Evolutionary conservation across 1,284 basidiomycete genomes (phyloP).

Genomic region (Ceratobasidium papillatum): DNA sequence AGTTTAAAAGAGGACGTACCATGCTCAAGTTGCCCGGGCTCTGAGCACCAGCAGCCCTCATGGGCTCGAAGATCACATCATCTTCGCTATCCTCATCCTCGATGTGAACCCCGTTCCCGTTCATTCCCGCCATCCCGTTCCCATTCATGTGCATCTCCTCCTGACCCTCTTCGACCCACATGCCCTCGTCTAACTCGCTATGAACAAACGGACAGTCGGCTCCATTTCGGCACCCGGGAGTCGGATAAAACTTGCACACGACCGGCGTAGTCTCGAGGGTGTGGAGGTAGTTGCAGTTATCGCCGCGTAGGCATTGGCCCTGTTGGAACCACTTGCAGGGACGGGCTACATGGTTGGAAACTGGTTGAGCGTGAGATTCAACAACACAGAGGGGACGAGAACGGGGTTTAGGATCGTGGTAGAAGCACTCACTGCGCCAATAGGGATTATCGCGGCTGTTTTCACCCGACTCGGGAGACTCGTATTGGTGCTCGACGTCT

Average conservation of each 20-base stretch:
- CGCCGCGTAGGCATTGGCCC: constrained; percentile 38
- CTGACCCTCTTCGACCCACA: constrained; percentile 10
- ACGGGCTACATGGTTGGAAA: neutral
- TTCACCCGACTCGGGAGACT: neutral
- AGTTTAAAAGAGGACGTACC: neutral
- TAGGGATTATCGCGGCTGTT: constrained; percentile 26
- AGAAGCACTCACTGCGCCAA: constrained; percentile 35
- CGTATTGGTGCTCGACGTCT: constrained; percentile 30
- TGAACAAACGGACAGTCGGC: constrained; percentile 38
- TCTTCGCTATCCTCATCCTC: constrained; percentile 38
- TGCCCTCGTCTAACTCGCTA: neutral
- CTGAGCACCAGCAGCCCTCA: constrained; percentile 18
- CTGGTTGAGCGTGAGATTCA: constrained; percentile 26
- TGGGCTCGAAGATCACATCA: constrained; percentile 39
- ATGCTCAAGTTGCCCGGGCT: constrained; percentile 12
- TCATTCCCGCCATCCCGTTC: neutral
- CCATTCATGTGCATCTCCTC: constrained; percentile 6
- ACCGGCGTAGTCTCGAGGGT: constrained; percentile 35
- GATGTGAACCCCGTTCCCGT: neutral
- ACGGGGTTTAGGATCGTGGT: neutral
- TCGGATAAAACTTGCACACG: constrained; percentile 37
- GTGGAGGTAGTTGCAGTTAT: constrained; percentile 39
- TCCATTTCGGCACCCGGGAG: constrained; percentile 33
- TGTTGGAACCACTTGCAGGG: constrained; percentile 40
- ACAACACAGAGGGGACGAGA: neutral